Conservation (phyloP, 306 rosid genomes). For the Prunus armeniaca region DNA sequence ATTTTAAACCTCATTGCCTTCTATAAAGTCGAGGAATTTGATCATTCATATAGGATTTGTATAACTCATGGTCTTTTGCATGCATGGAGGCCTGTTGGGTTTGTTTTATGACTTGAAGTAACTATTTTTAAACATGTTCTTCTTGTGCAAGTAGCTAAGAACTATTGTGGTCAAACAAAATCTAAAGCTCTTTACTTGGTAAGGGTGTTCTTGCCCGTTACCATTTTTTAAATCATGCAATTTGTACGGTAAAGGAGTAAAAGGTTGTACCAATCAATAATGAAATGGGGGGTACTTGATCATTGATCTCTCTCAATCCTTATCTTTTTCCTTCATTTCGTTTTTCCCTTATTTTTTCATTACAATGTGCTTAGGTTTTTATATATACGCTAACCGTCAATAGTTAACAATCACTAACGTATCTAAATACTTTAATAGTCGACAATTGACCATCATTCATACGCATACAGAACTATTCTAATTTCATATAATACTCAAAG, state of each 20-base stretch:
- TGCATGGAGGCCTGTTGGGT: not conserved
- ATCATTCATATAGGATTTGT: not conserved
- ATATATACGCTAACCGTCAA: no score
- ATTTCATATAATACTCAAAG: no score
- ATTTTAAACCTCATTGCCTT: not conserved
- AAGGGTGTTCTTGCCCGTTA: not conserved
- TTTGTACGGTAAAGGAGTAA: not conserved
- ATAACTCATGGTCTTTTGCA: not conserved
- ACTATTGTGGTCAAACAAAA: slow-evolving; percentile 13
- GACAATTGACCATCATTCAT: not conserved
- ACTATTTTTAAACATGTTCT: not conserved
- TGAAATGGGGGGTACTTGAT: not conserved
- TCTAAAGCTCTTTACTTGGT: not conserved
- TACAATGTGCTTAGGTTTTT: no score
- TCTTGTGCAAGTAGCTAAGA: not conserved
- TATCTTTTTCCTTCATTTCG: not conserved
- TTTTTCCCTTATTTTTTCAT: no score
- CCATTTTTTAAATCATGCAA: not conserved
- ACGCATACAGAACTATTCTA: no score
- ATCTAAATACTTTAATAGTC: no score
- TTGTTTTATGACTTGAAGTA: not conserved
- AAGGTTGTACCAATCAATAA: not conserved
- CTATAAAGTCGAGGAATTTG: not conserved
- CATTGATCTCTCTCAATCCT: not conserved
- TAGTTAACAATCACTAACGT: no score